Evolutionary conservation across 176 grass and related monocot genomes (phyloP), one percentile per base, ranked within the genome.

Genomic region (Chloris gayana): DNA sequence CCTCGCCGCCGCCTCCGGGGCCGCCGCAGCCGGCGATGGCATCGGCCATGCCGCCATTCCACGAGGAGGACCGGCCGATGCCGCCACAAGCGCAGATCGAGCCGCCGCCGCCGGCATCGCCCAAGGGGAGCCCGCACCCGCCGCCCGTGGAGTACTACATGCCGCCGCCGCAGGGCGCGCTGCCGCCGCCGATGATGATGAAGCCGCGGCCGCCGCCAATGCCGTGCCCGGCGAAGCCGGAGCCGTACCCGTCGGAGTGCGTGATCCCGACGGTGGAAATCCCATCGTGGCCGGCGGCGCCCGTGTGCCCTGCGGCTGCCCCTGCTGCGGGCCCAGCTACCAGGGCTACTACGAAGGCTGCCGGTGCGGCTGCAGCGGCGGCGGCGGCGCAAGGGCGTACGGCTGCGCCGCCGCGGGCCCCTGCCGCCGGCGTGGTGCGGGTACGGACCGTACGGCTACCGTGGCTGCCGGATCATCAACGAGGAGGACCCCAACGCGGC

Each of bases 401-500:
- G 82, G 82, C n/a, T 81, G 69, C 25, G 13, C 67, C 3, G n/a
- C n/a, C n/a, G n/a, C n/a, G 67, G 41, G 2, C 45, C 68, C 57
- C 66, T 61, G 41, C 74, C 51, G 39, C 17, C 27, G n/a, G 37
- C 64, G 2, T 53, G 39, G 72, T 82, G 54, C 30, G 75, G 26
- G 54, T 59, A 25, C 56, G 41, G 41, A 2, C 41, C 41, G 9
- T 44, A 44, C 51, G 51, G 51, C 9, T 86, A 86, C 71, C 69
- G 71, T 5, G 75, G 41, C 15, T 91, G 86, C 82, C 85, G 74
- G 19, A 60, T 84, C 47, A 75, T 74, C 64, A 80, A 32, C 60
- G 86, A 94, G 35, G 92, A 94, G 51, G 83, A 94, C 61, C 83
- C 92, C 4, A 66, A 80, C 15, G 18, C 73, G 21, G 56, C 83